A percentile compares a stretch with the other conserved stretches of the same genome.
These are phyloP conservation scores for Leishmania mexicana DNA, from an alignment of 208 protist genomes.

Conservation along the genomic window DNA sequence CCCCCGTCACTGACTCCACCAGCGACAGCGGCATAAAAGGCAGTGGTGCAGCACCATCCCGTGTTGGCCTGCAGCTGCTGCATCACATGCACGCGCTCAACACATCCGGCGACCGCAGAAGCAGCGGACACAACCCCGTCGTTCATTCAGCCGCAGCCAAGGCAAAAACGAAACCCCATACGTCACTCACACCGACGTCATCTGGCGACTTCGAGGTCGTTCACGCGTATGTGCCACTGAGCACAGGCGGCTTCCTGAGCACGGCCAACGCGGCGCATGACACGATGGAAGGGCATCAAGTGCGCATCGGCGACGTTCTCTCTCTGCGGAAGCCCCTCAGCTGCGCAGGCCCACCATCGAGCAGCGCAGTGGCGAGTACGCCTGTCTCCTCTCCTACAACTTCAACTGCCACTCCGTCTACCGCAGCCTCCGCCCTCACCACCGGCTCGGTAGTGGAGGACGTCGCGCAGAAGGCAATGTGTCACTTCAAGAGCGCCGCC, in stretches of 20 bases:
- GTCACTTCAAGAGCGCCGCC: conserved; percentile 50
- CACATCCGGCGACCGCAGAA: background rate
- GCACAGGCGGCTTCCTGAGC: conserved; percentile 78
- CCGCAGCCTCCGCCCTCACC: background rate
- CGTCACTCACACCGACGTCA: background rate
- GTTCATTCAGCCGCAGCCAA: background rate
- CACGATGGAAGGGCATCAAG: conserved; percentile 23
- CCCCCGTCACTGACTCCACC: background rate
- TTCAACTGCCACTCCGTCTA: background rate
- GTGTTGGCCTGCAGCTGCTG: conserved; percentile 50
- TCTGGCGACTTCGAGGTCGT: conserved; percentile 36
- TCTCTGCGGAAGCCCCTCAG: conserved; percentile 13
- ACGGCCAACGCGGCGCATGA: conserved; percentile 32
- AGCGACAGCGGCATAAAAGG: background rate
- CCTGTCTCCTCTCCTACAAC: background rate
- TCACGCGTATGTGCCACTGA: conserved; percentile 77
- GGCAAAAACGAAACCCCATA: background rate
- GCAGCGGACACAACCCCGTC: background rate
- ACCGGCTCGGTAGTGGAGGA: background rate
- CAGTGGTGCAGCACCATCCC: background rate
- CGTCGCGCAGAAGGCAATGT: conserved; percentile 2
- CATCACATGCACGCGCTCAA: conserved; percentile 49
- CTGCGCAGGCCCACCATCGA: background rate
- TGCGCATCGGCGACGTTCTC: conserved; percentile 51
- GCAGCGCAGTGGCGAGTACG: background rate